Percentiles rank a stretch among this genome's conserved stretches.
Evolutionary conservation across 371 early-diverging fungal species (phyloP).

Genomic region (Globomyces sp.): DNA sequence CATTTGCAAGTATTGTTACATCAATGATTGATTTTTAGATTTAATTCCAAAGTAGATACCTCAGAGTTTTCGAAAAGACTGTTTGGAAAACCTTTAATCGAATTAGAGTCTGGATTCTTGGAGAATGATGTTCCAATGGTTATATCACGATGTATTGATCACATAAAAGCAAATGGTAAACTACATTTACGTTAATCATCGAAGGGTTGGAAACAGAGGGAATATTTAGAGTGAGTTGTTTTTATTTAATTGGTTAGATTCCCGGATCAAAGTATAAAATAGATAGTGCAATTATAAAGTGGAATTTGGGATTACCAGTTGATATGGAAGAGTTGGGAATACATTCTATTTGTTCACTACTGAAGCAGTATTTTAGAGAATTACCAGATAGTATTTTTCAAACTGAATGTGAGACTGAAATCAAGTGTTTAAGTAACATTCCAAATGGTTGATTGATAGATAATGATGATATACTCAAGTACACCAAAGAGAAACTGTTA

Average conservation of each 20-base stretch:
- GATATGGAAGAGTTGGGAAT: constrained; percentile 58
- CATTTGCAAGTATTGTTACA: constrained; percentile 40
- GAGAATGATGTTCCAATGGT: too few species aligned
- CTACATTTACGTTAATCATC: too few species aligned
- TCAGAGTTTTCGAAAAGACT: too few species aligned
- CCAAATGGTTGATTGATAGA: constrained; percentile 41
- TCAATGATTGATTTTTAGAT: neutral
- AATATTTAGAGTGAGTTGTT: constrained; percentile 59
- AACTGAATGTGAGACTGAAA: constrained; percentile 25
- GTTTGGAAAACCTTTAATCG: too few species aligned
- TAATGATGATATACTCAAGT: neutral
- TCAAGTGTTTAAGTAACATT: constrained; percentile 41
- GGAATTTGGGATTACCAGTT: constrained; percentile 35
- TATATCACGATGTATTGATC: neutral
- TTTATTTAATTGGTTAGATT: constrained; percentile 27
- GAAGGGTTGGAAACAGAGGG: constrained; percentile 80
- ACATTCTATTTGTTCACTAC: constrained; percentile 76
- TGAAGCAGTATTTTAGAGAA: constrained; percentile 85
- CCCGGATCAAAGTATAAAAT: constrained; percentile 63
- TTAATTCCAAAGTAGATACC: neutral
- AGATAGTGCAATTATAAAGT: constrained; percentile 20
- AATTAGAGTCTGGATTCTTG: too few species aligned
- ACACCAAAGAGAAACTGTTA: neutral
- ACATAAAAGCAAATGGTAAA: constrained; percentile 5
- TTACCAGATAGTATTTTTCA: constrained; percentile 75